These are phyloP conservation scores for Tolypocladium tropicale DNA, from an alignment of 2,329 filamentous ascomycete genomes.

Conservation along the genomic window DNA sequence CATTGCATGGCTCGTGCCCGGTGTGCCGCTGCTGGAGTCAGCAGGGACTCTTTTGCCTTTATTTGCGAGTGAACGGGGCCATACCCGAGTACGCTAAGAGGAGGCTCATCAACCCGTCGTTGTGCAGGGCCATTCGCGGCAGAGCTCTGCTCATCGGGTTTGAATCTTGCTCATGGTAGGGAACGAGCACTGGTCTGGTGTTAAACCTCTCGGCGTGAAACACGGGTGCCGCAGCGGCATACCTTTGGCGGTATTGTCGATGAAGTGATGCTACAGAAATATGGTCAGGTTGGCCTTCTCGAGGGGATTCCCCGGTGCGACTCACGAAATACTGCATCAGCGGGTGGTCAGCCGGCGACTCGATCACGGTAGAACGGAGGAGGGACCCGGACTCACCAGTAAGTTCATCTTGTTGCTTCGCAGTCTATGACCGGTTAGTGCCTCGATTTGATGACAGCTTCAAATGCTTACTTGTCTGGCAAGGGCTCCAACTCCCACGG, in stretches of 20 bases:
- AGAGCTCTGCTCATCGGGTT: constrained; percentile 42
- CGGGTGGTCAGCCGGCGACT: constrained; percentile 9
- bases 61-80: background rate
- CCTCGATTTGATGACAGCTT: background rate
- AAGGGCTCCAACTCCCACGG: constrained; percentile 37
- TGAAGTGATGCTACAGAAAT: constrained; percentile 42
- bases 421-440: constrained; percentile 2
- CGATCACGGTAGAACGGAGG: background rate
- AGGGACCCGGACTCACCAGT: constrained; percentile 32
- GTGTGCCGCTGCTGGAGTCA: constrained; percentile 53
- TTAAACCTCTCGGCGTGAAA: background rate
- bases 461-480: constrained; percentile 26
- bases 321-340: constrained; percentile 36
- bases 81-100: constrained; percentile 63
- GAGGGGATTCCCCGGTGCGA: constrained; percentile 1
- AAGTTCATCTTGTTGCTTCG: constrained; percentile 68
- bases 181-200: constrained; percentile 32
- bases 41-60: background rate
- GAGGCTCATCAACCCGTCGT: constrained; percentile 64
- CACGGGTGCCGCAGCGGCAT: constrained; percentile 27
- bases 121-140: constrained; percentile 53
- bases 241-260: constrained; percentile 69
- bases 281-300: constrained; percentile 2
- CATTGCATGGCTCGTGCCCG: constrained; percentile 65
- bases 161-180: constrained; percentile 41